Evolutionary conservation across 441 rosid species (phyloP).

Genomic region (Mallotus repandus): DNA sequence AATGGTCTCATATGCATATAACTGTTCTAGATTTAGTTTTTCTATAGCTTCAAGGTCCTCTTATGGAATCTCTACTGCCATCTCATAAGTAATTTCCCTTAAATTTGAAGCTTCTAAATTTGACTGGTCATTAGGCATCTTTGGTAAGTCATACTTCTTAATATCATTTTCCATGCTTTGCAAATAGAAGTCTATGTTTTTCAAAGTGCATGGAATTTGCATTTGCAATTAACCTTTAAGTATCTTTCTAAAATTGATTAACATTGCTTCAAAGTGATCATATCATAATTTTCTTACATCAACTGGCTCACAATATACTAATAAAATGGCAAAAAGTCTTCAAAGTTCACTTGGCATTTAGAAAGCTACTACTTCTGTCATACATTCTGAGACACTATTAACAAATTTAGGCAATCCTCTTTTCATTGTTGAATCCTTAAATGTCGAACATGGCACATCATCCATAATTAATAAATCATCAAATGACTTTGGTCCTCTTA

Average conservation of each 20-base stretch:
- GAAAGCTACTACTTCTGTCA: not conserved
- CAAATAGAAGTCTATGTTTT: not conserved
- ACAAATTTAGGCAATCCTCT: not conserved
- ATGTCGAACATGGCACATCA: not conserved
- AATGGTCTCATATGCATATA: not conserved
- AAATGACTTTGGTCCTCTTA: constrained; percentile 1
- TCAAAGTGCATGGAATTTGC: not conserved
- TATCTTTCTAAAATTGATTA: not conserved
- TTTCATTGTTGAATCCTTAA: not conserved
- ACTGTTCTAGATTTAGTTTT: not conserved
- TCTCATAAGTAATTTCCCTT: not conserved
- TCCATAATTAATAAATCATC: not conserved
- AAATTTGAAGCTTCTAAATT: not conserved
- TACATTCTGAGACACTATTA: not conserved
- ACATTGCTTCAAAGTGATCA: not conserved
- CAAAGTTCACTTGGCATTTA: not conserved
- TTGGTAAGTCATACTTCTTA: not conserved
- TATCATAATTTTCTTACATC: not conserved
- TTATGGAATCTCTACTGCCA: not conserved
- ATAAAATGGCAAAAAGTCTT: not conserved
- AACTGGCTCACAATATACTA: not conserved
- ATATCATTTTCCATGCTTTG: not conserved
- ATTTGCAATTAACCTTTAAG: not conserved
- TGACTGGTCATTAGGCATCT: not conserved
- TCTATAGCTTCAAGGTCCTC: not conserved